phyloP scores from a whole-genome alignment of 345 rosid species.

The Schrenkiella parvula region DNA sequence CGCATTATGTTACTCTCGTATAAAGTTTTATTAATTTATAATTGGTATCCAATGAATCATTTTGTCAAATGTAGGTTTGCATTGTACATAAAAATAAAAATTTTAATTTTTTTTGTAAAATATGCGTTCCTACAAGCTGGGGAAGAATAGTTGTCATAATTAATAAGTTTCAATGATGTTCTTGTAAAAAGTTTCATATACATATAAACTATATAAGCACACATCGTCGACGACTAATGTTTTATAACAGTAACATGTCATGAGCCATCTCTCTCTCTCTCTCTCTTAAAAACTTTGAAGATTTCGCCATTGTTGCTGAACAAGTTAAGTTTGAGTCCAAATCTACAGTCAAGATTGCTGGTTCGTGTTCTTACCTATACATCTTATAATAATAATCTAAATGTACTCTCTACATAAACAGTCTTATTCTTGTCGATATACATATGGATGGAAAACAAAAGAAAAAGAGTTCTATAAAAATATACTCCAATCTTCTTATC shows the following conservation, averaged over 20 bases:
- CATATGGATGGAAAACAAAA: background rate
- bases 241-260: too few species aligned
- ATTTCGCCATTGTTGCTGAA: conserved; percentile 13
- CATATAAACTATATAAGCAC: conserved; percentile 8
- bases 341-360: background rate
- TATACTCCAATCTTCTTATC: background rate
- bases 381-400: background rate
- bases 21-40: background rate
- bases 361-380: conserved; percentile 4
- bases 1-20: conserved; percentile 20
- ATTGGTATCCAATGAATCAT: conserved; percentile 8
- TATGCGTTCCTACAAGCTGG: conserved; percentile 31
- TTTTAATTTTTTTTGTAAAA: too few species aligned
- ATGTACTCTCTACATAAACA: background rate
- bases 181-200: too few species aligned
- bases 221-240: background rate
- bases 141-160: conserved; percentile 15
- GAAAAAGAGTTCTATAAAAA: background rate
- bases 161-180: background rate
- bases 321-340: background rate
- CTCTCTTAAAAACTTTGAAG: background rate
- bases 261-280: background rate
- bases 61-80: background rate
- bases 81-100: background rate
- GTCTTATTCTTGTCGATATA: background rate